Evolutionary conservation across 495 filamentous ascomycete species (phyloP), one percentile per base, ranked within the genome.

Genomic region (Jackrogersella multiformis): DNA sequence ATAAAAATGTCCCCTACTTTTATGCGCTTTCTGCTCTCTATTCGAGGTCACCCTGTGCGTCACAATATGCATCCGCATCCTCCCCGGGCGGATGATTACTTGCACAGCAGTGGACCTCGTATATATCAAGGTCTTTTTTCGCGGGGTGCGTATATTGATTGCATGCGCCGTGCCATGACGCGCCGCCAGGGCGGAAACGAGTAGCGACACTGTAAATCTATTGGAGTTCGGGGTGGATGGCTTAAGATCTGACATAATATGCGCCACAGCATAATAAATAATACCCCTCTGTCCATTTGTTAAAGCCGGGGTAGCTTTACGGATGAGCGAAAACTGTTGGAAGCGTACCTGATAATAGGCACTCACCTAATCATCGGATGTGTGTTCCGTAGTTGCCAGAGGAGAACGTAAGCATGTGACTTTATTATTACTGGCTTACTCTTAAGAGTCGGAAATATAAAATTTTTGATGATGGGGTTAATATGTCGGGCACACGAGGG

Each of bases 231-330:
- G 61, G 38, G 61, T 39, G 26, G 56, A 61, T 61, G 56, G 61
- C 61, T 61, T 69, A 26, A 42, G 66, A 69, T 69, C 66, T 69
- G 61, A 69, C 66, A 69, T 69, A 69, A 69, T 55, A 61, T 46
- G 61, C 61, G 61, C 61, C 66, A 65, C 61, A 26, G 41, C 44
- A 9, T 26, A 53, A 61, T 55, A 46, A 54, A 66, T 4, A 54
- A 66, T 4, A 34, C 38, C 38, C 49, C 49, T 46, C 20, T 32
- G 13, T 36, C 24, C 28, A 9, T 39, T 52, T 38, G 38, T 53
- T 58, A 52, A 23, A 39, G 44, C 32, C n/a, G 18, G 16, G n/a
- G 21, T 53, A 23, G 24, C 45, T 35, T 24, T 57, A 56, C 52
- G 26, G 36, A 42, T 39, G 16, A 42, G 49, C 30, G 16, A 24